Evolutionary conservation across 768 basidiomycete genomes (phyloP).

Genomic region (Serpula lacrymans): DNA sequence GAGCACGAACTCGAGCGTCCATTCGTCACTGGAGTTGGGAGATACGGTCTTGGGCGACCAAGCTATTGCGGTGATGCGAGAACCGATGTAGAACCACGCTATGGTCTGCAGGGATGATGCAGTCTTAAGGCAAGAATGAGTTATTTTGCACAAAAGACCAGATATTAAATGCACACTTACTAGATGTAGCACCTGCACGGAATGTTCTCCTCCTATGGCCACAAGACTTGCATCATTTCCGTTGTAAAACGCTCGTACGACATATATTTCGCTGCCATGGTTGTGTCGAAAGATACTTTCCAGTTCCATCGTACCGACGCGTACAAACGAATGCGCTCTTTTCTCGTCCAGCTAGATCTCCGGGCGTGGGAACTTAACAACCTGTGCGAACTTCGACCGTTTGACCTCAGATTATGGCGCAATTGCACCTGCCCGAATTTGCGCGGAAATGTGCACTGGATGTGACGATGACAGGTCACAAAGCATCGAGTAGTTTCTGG

Average conservation of each 20-base stretch:
- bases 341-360: too few species aligned
- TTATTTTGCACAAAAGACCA: conserved; percentile 3
- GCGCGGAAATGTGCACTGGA: too few species aligned
- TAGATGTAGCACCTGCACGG: conserved; percentile 64
- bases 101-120: conserved; percentile 44
- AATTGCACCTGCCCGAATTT: too few species aligned
- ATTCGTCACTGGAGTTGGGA: conserved; percentile 58
- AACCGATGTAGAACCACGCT: conserved; percentile 73
- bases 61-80: conserved; percentile 67
- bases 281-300: conserved; percentile 48
- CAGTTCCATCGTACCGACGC: too few species aligned
- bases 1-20: conserved; percentile 64
- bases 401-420: too few species aligned
- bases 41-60: conserved; percentile 74
- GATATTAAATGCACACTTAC: conserved; percentile 49
- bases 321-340: too few species aligned
- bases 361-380: too few species aligned
- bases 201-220: conserved; percentile 71
- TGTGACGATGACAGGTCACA: background rate
- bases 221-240: conserved; percentile 65
- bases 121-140: conserved; percentile 29
- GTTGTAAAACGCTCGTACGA: conserved; percentile 59
- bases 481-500: conserved; percentile 33
- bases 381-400: too few species aligned
- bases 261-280: conserved; percentile 59